These are phyloP conservation scores for Ogataea hybrid DNA, from an alignment of 1,139 yeast species.

Conservation along the genomic window DNA sequence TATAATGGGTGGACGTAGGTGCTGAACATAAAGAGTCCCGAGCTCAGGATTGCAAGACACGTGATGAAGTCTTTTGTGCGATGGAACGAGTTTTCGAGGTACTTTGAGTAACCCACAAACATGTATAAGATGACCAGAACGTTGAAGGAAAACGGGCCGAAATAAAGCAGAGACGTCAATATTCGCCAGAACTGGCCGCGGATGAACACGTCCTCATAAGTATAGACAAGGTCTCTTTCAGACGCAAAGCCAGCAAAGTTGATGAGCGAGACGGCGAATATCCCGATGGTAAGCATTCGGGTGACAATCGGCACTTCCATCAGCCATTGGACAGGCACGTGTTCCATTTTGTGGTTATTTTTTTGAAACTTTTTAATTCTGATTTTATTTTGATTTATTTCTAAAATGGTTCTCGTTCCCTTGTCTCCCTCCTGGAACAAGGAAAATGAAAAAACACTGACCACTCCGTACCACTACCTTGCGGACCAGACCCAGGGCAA, in stretches of 20 bases:
- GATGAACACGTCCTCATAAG: slow-evolving; percentile 30
- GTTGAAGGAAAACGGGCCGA: slow-evolving; percentile 40
- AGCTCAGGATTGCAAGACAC: slow-evolving; percentile 35
- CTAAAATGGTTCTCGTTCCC: slow-evolving; percentile 2
- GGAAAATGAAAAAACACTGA: slow-evolving; percentile 31
- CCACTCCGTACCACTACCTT: slow-evolving; percentile 54
- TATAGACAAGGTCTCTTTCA: slow-evolving; percentile 22
- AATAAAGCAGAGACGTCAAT: slow-evolving; percentile 41
- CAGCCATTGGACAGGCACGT: slow-evolving; percentile 37
- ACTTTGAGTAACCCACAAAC: slow-evolving; percentile 38
- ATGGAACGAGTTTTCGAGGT: slow-evolving; percentile 39
- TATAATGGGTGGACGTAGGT: slow-evolving; percentile 32
- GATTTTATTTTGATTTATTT: not conserved
- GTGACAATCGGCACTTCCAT: slow-evolving; percentile 41
- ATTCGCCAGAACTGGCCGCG: slow-evolving; percentile 39
- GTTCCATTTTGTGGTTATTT: slow-evolving; percentile 28
- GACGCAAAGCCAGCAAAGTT: slow-evolving; percentile 34
- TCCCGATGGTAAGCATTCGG: slow-evolving; percentile 31
- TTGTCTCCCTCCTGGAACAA: slow-evolving; percentile 18
- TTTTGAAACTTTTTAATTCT: not conserved
- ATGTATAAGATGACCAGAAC: slow-evolving; percentile 37
- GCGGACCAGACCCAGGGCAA: slow-evolving; percentile 51
- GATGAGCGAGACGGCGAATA: slow-evolving; percentile 31
- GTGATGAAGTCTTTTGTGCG: slow-evolving; percentile 40
- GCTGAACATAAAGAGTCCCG: slow-evolving; percentile 32